phyloP scores from a whole-genome alignment of 495 filamentous ascomycete species.

The Penicillium nucicola region DNA sequence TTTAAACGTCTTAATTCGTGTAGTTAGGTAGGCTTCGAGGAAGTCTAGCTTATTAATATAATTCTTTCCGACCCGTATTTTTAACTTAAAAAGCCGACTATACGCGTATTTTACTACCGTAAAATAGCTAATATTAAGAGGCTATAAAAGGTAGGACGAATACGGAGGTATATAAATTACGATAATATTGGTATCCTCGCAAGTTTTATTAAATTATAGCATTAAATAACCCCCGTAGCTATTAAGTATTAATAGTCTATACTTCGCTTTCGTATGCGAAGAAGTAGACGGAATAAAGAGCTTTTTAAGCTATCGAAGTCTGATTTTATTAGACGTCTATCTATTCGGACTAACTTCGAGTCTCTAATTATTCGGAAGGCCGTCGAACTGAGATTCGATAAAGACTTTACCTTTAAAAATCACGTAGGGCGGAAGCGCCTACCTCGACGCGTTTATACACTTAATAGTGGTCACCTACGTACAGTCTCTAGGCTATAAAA shows the following conservation, averaged over 20 bases:
- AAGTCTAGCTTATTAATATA: conserved; percentile 9
- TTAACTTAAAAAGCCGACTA: not conserved
- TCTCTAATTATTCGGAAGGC: conserved; percentile 9
- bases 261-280: not conserved
- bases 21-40: not conserved
- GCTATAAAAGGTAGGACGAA: not conserved
- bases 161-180: not conserved
- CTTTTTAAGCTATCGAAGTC: conserved; percentile 13
- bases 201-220: not conserved
- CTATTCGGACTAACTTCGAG: conserved; percentile 19
- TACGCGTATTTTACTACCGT: not conserved
- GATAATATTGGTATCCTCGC: not conserved
- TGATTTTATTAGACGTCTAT: conserved; percentile 28
- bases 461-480: conserved; percentile 40
- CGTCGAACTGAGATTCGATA: conserved; percentile 6
- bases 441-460: conserved; percentile 25
- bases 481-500: conserved; percentile 34
- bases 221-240: not conserved
- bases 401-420: conserved; percentile 18
- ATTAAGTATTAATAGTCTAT: not conserved
- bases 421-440: conserved; percentile 18
- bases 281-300: conserved; percentile 9
- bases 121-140: not conserved
- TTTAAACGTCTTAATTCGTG: not conserved
- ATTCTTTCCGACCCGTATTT: conserved; percentile 1